Evolutionary conservation across 257 asterid species (phyloP).

Genomic region (Solanum paucissectum): DNA sequence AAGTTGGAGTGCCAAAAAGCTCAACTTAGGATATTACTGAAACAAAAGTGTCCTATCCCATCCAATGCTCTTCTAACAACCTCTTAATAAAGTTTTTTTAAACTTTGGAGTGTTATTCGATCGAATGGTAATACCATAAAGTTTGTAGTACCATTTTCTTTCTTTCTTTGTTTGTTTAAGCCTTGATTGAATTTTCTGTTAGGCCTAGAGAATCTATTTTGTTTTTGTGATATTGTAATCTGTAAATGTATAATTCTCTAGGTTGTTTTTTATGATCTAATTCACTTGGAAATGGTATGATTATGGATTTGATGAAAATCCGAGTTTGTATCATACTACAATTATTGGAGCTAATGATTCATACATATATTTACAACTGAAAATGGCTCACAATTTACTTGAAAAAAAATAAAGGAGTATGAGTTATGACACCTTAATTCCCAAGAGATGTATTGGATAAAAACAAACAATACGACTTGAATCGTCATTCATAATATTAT

Average conservation of each 20-base stretch:
- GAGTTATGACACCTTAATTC: no score
- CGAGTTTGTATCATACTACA: neutral
- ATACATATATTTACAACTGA: neutral
- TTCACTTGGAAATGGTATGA: neutral
- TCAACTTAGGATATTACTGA: constrained; percentile 53
- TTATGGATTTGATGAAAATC: neutral
- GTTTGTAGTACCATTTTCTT: neutral
- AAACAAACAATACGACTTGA: neutral
- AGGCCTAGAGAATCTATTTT: neutral
- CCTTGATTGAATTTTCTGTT: neutral
- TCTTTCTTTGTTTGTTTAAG: neutral
- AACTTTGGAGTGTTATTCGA: neutral
- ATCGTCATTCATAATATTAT: no score
- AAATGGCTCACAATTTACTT: neutral
- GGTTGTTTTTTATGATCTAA: neutral
- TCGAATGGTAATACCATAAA: constrained; percentile 15
- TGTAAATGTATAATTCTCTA: neutral
- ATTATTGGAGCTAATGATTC: neutral
- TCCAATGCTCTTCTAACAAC: constrained; percentile 35
- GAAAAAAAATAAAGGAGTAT: neutral
- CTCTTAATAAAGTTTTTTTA: neutral
- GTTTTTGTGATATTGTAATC: neutral
- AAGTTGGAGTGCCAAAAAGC: constrained; percentile 80
- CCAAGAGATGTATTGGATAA: neutral
- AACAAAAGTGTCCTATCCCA: constrained; percentile 39